Evolutionary conservation across 139 green algal genomes (phyloP), one percentile per base, ranked within the genome.

Genomic region (Chlorella vulgaris): DNA sequence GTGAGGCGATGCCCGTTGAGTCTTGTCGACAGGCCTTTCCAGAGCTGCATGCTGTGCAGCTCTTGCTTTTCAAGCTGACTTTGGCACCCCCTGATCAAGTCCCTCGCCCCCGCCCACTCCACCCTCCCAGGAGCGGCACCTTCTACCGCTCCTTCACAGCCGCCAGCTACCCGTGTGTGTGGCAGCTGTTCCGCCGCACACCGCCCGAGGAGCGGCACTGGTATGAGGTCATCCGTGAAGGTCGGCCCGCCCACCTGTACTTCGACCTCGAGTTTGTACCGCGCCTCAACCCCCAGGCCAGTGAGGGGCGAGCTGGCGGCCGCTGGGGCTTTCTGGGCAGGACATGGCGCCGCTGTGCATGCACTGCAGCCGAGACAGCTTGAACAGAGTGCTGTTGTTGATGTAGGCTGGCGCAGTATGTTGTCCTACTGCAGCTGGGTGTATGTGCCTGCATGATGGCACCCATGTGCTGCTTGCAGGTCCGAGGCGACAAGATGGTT

Each of bases 201-300:
- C 26, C 40, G 38, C 58, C 67, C 26, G 26, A 78, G 29, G 60
- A 69, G 13, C 84, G 84, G 4, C 89, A 91, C 74, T 91, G 75
- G 81, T 92, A 92, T 47, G 89, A 92, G 86, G 85, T 98, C 31
- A 87, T 98, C 8, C 86, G 87, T 3, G 89, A 90, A 40, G 81
- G 86, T 29, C 70, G 75, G 35, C 94, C 94, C 21, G 96, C 92
- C 84, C 93, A 98, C 85, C 74, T 98, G 58, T 98, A 97, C 89
- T 95, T 96, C 75, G 94, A 98, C 83, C 62, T 97, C 6, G 94
- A 98, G 84, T 97, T 86, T 81, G 76, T 69, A 1, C 18, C 31
- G 0, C 28, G 31, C 7, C 76, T 82, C 69, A 97, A 97, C 66
- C 80, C 89, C 2, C 82, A 70, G 21, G 69, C 86, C 22, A 24